Percentiles rank a stretch among this genome's conserved stretches.
Conservation (phyloP, 768 basidiomycete species). For the Mycena latifolia region DNA sequence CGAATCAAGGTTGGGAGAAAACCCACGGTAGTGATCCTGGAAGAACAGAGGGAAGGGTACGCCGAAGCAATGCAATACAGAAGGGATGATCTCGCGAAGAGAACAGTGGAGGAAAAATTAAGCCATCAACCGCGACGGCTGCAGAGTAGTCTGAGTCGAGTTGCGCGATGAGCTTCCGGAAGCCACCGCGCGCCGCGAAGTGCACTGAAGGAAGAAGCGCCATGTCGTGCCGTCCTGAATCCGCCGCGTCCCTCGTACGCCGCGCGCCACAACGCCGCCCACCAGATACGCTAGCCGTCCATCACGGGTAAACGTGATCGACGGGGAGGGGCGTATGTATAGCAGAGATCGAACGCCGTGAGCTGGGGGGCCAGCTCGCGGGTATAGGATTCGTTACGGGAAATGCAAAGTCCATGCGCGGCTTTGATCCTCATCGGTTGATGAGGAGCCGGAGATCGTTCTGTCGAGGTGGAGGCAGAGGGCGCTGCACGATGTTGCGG, state of each 20-base stretch:
- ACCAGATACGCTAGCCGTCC: background rate
- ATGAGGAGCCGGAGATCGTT: no score
- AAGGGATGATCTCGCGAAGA: slow-evolving; percentile 4
- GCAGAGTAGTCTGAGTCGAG: slow-evolving; percentile 24
- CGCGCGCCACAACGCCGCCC: slow-evolving; percentile 5
- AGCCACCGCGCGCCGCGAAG: slow-evolving; percentile 8
- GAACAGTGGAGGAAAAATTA: slow-evolving; percentile 12
- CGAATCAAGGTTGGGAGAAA: no score
- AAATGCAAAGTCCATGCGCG: no score
- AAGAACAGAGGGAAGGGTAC: slow-evolving; percentile 35
- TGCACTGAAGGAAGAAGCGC: slow-evolving; percentile 12
- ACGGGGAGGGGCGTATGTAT: background rate
- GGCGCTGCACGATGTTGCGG: background rate
- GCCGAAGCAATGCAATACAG: no score
- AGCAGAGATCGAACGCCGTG: no score
- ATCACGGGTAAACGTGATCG: background rate
- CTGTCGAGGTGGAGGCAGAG: background rate
- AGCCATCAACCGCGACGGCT: slow-evolving; percentile 16
- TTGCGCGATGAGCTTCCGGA: slow-evolving; percentile 6
- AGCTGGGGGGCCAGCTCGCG: no score
- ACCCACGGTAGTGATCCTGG: no score
- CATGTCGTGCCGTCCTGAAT: background rate
- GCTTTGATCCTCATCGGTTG: no score
- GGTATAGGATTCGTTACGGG: background rate
- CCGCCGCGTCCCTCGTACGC: slow-evolving; percentile 5